Conservation (phyloP, 169 alveolate genomes). For the Plasmodium sp. region DNA sequence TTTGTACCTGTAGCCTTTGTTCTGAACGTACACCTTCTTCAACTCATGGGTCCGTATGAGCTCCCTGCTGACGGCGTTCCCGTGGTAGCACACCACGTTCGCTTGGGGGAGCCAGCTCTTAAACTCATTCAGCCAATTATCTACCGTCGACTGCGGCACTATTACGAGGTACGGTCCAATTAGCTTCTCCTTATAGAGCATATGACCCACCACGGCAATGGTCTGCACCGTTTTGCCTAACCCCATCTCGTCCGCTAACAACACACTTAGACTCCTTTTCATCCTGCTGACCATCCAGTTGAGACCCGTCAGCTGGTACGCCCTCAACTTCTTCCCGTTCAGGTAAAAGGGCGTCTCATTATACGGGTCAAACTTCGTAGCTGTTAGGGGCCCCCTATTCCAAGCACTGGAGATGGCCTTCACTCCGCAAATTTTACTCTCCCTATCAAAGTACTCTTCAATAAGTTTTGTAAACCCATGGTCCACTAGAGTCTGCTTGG, state of each 20-base stretch:
- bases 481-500: conserved; percentile 85
- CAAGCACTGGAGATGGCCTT: conserved; percentile 83
- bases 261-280: conserved; percentile 94
- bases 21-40: conserved; percentile 81
- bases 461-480: conserved; percentile 86
- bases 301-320: conserved; percentile 95
- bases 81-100: conserved; percentile 93
- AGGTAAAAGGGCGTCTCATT: conserved; percentile 89
- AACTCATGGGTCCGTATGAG: conserved; percentile 89
- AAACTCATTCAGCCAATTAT: conserved; percentile 96
- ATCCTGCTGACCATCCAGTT: conserved; percentile 96
- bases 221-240: conserved; percentile 96
- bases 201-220: conserved; percentile 93
- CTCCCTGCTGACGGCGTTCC: conserved; percentile 93
- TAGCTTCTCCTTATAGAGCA: conserved; percentile 87
- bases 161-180: conserved; percentile 94
- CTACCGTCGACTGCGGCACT: conserved; percentile 97
- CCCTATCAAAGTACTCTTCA: conserved; percentile 85
- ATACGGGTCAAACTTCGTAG: conserved; percentile 91
- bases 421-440: conserved; percentile 84
- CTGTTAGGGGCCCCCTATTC: conserved; percentile 87
- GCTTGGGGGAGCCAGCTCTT: conserved; percentile 94
- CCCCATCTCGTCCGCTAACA: conserved; percentile 97
- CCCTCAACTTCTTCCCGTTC: conserved; percentile 88
- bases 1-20: conserved; percentile 84